phyloP scores from a whole-genome alignment of 306 rosid genomes.

The Lathyrus sativus region DNA sequence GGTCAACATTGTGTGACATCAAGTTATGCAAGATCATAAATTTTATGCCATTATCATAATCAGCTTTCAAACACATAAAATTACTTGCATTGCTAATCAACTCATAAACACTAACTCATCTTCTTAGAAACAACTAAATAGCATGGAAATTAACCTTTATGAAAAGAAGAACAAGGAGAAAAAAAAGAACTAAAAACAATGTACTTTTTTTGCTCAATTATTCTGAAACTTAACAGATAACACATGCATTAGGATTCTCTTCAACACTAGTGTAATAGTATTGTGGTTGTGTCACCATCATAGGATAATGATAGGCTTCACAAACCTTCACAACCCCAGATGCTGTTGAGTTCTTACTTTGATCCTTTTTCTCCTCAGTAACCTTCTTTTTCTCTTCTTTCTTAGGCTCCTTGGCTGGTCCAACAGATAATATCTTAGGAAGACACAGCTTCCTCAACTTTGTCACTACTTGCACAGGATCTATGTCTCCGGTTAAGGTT shows the following conservation, averaged over 20 bases:
- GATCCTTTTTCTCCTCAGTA: constrained; percentile 25
- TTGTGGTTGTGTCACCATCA: background rate
- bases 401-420: constrained; percentile 55
- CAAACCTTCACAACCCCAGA: background rate
- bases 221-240: constrained; percentile 49
- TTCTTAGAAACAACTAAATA: background rate
- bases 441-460: constrained; percentile 61
- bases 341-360: constrained; percentile 9
- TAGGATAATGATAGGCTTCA: constrained; percentile 25
- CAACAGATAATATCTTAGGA: constrained; percentile 62
- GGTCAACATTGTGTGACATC: background rate
- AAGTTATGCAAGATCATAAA: background rate
- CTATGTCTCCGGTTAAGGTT: constrained; percentile 66
- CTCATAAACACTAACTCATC: background rate
- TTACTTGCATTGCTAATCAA: background rate
- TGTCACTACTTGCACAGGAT: constrained; percentile 55
- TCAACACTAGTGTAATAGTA: constrained; percentile 46
- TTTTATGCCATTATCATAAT: background rate
- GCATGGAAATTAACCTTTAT: background rate
- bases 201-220: background rate
- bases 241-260: constrained; percentile 73
- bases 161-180: background rate
- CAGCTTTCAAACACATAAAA: background rate
- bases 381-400: constrained; percentile 38
- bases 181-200: background rate